Evolutionary conservation across 176 grass and related monocot species (phyloP).

Genomic region (Eragrostis curvula): DNA sequence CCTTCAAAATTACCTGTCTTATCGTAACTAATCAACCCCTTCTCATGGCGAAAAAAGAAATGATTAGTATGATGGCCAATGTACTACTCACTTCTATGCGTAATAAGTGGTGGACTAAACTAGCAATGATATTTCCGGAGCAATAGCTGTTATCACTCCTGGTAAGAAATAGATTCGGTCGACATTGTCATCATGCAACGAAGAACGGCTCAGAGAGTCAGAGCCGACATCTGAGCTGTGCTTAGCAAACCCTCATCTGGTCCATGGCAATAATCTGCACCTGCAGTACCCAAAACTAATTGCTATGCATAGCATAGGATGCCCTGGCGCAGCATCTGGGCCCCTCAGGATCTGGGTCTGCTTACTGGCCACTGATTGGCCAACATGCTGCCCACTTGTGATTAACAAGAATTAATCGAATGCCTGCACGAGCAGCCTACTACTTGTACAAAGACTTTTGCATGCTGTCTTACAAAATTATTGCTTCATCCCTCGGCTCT

Average conservation of each 20-base stretch:
- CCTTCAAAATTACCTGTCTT: no score
- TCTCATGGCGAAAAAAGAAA: no score
- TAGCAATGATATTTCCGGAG: no score
- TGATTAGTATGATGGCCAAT: no score
- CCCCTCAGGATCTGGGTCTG: background rate
- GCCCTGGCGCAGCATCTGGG: background rate
- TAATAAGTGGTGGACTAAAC: no score
- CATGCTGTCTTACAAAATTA: background rate
- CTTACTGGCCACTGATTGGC: background rate
- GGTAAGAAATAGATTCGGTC: no score
- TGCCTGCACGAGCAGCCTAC: background rate
- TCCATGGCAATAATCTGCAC: background rate
- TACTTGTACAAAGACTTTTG: background rate
- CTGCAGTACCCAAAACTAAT: background rate
- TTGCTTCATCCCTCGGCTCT: background rate
- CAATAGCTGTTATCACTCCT: no score
- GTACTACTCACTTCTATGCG: no score
- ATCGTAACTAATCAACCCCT: no score
- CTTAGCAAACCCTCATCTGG: background rate
- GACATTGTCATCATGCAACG: no score
- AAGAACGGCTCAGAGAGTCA: background rate
- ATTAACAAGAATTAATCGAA: background rate
- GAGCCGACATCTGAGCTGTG: background rate
- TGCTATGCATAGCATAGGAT: background rate
- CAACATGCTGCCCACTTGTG: conserved; percentile 12